These are phyloP conservation scores for Ordospora colligata DNA, from an alignment of 371 early-diverging fungal species.

Conservation along the genomic window DNA sequence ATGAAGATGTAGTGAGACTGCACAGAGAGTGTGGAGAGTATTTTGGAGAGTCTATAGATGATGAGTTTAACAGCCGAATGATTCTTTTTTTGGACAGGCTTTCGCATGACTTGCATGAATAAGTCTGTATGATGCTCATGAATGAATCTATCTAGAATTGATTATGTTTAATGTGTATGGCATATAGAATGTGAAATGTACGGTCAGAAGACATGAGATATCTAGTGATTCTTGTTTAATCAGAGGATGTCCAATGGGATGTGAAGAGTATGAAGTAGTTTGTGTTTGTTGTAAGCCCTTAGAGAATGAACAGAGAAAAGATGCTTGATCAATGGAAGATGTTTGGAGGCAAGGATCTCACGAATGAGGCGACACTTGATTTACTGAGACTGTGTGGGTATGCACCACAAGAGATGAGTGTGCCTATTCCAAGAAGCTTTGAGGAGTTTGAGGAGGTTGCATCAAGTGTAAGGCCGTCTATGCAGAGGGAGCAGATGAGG, in stretches of 20 bases:
- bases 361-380: slow-evolving; percentile 10
- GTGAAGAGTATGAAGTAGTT: neutral
- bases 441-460: slow-evolving; percentile 16
- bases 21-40: slow-evolving; percentile 1
- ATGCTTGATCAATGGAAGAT: slow-evolving; percentile 24
- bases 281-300: neutral
- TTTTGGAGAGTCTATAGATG: neutral
- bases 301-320: neutral
- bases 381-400: slow-evolving; percentile 25
- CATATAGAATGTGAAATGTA: too few species aligned
- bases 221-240: too few species aligned
- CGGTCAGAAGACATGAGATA: too few species aligned
- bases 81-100: slow-evolving; percentile 11
- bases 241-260: too few species aligned
- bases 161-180: too few species aligned
- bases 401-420: slow-evolving; percentile 5
- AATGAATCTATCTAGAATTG: too few species aligned
- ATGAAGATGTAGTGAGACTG: neutral
- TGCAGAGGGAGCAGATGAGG: slow-evolving; percentile 14
- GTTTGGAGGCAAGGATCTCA: neutral
- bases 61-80: neutral
- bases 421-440: slow-evolving; percentile 11
- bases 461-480: neutral
- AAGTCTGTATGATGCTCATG: neutral
- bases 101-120: neutral